These are phyloP conservation scores for Phylloboletellus chloephorus DNA, from an alignment of 1,284 basidiomycete genomes.

Conservation along the genomic window DNA sequence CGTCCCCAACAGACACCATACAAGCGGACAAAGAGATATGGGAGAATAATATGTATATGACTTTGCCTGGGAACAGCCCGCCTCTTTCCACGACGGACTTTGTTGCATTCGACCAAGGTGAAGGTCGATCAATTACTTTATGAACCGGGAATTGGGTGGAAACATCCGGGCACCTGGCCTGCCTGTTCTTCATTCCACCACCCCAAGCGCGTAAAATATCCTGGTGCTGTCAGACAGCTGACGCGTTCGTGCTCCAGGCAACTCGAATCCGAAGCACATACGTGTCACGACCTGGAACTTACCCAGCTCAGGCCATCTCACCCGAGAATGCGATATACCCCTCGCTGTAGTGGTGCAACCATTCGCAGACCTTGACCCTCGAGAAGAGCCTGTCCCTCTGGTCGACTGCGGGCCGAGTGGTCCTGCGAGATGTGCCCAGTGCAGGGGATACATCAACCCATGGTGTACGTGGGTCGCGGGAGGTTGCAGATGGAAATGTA, in stretches of 20 bases:
- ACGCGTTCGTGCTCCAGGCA: slow-evolving; percentile 41
- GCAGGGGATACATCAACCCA: slow-evolving; percentile 91
- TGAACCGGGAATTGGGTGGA: neutral
- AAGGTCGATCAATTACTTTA: slow-evolving; percentile 14
- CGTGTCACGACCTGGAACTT: slow-evolving; percentile 87
- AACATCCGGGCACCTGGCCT: neutral
- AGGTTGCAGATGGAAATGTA: slow-evolving; percentile 89
- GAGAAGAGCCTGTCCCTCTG: slow-evolving; percentile 79
- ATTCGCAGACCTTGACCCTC: slow-evolving; percentile 77
- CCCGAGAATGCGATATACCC: slow-evolving; percentile 80
- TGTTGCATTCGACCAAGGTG: slow-evolving; percentile 89
- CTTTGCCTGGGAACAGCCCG: slow-evolving; percentile 68
- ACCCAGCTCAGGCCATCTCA: slow-evolving; percentile 77
- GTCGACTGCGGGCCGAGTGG: slow-evolving; percentile 65
- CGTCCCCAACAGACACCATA: slow-evolving; percentile 82
- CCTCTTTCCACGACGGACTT: slow-evolving; percentile 88
- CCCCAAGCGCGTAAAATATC: neutral
- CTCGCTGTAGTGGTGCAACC: slow-evolving; percentile 87
- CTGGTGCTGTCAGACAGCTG: slow-evolving; percentile 6
- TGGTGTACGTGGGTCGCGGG: slow-evolving; percentile 89
- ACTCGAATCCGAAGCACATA: slow-evolving; percentile 79
- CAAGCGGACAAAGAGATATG: slow-evolving; percentile 83
- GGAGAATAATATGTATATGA: slow-evolving; percentile 74
- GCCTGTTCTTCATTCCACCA: neutral
- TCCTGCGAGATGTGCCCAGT: slow-evolving; percentile 82